These are phyloP conservation scores for Asterochloris sp. DNA, from an alignment of 139 green algal genomes.

Conservation along the genomic window DNA sequence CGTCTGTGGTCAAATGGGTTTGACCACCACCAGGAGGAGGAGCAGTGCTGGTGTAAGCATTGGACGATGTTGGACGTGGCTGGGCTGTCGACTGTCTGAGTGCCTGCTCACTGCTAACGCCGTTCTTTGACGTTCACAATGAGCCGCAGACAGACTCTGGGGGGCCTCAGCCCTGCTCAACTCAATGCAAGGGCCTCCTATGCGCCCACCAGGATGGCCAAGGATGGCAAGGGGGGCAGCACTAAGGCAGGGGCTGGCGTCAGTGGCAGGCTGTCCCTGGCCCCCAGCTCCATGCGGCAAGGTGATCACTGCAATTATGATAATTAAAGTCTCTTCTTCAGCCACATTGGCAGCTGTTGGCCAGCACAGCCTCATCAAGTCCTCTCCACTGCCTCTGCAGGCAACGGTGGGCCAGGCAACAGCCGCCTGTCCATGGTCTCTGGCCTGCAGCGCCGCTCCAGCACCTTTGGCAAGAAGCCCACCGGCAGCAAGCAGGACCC, in stretches of 20 bases:
- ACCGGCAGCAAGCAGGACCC: slow-evolving; percentile 64
- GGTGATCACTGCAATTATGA: too few relatives aligned
- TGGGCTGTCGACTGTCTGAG: too few relatives aligned
- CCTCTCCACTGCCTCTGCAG: not conserved
- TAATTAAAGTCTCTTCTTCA: not conserved
- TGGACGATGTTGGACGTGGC: too few relatives aligned
- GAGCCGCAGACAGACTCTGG: slow-evolving; percentile 74
- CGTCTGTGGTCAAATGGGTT: too few relatives aligned
- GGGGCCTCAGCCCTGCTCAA: slow-evolving; percentile 48
- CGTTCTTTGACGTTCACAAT: slow-evolving; percentile 18
- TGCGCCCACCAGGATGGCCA: slow-evolving; percentile 28
- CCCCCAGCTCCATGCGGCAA: not conserved
- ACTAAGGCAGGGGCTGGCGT: not conserved
- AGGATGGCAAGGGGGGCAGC: slow-evolving; percentile 23
- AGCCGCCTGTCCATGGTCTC: slow-evolving; percentile 15
- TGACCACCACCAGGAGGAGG: too few relatives aligned
- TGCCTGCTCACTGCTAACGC: too few relatives aligned
- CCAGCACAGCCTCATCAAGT: not conserved
- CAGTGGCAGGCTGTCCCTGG: slow-evolving; percentile 11
- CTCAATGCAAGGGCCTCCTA: slow-evolving; percentile 49
- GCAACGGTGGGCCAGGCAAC: slow-evolving; percentile 6
- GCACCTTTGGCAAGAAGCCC: slow-evolving; percentile 49
- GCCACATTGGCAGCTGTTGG: too few relatives aligned
- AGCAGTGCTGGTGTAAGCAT: too few relatives aligned
- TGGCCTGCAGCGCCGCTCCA: slow-evolving; percentile 29